Conservation (phyloP, 2,329 filamentous ascomycete species). For the Claviceps purpurea region DNA sequence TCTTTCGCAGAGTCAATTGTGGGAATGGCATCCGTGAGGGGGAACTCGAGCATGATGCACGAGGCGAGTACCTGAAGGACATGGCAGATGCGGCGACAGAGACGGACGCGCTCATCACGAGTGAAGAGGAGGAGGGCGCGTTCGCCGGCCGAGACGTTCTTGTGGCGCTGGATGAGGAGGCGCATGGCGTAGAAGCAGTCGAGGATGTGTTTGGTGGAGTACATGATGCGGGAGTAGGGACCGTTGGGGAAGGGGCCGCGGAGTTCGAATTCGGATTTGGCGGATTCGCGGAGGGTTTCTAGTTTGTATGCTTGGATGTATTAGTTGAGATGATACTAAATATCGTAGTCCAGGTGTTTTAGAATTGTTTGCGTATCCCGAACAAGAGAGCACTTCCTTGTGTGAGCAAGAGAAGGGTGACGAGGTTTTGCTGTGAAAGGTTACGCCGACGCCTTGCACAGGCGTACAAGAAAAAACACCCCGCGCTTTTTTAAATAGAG, state of each 20-base stretch:
- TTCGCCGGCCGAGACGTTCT: constrained; percentile 65
- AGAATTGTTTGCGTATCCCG: too few relatives aligned
- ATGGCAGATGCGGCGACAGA: constrained; percentile 85
- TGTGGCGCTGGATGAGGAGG: constrained; percentile 72
- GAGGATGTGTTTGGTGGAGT: constrained; percentile 69
- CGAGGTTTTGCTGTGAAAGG: too few relatives aligned
- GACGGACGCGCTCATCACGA: constrained; percentile 58
- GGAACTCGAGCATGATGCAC: constrained; percentile 88
- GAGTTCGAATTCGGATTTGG: constrained; percentile 78
- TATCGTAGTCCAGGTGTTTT: too few relatives aligned
- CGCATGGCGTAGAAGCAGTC: constrained; percentile 97
- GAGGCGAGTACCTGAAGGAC: constrained; percentile 76
- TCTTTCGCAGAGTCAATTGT: constrained; percentile 72
- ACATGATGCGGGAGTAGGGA: constrained; percentile 60
- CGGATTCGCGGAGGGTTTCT: constrained; percentile 58
- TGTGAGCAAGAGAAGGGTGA: too few relatives aligned
- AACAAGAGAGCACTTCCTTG: too few relatives aligned
- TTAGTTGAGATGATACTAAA: neutral
- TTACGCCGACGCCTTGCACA: too few relatives aligned
- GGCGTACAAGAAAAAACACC: too few relatives aligned
- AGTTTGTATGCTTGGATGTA: constrained; percentile 42
- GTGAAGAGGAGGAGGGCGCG: constrained; percentile 70
- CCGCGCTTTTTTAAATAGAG: neutral
- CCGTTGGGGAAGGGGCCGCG: constrained; percentile 72
- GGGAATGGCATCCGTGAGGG: constrained; percentile 77